phyloP scores from a whole-genome alignment of 306 rosid species.

The Medicago lupulina region DNA sequence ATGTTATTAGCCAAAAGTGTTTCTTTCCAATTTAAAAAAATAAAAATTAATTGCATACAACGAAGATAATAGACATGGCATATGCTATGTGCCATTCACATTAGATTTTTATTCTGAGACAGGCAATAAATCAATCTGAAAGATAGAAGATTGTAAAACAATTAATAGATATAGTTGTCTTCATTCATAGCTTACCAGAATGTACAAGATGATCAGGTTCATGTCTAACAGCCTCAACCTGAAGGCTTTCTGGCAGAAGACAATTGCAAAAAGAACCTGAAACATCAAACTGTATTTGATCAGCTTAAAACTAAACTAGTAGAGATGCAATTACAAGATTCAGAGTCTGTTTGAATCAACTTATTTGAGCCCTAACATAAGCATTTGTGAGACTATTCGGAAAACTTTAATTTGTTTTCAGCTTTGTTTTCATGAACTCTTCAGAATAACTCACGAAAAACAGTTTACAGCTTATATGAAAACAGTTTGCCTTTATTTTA shows the following conservation, averaged over 20 bases:
- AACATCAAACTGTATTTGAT: slow-evolving; percentile 48
- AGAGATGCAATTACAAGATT: slow-evolving; percentile 20
- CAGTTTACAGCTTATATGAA: too few relatives aligned
- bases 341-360: background rate
- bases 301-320: slow-evolving; percentile 45
- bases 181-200: slow-evolving; percentile 62
- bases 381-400: background rate
- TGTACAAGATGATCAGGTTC: slow-evolving; percentile 68
- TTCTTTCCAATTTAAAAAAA: background rate
- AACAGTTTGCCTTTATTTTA: background rate
- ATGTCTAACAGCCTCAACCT: slow-evolving; percentile 81
- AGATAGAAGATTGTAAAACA: slow-evolving; percentile 5
- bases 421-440: background rate
- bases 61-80: slow-evolving; percentile 8
- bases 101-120: background rate
- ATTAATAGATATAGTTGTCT: slow-evolving; percentile 1
- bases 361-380: background rate
- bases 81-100: background rate
- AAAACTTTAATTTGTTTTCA: background rate
- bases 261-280: slow-evolving; percentile 98
- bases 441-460: too few relatives aligned
- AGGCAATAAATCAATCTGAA: slow-evolving; percentile 38
- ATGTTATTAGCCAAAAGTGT: slow-evolving; percentile 13
- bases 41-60: background rate
- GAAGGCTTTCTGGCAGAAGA: slow-evolving; percentile 94